These are phyloP conservation scores for Apium graveolens DNA, from an alignment of 129 eudicot genomes.

Conservation along the genomic window DNA sequence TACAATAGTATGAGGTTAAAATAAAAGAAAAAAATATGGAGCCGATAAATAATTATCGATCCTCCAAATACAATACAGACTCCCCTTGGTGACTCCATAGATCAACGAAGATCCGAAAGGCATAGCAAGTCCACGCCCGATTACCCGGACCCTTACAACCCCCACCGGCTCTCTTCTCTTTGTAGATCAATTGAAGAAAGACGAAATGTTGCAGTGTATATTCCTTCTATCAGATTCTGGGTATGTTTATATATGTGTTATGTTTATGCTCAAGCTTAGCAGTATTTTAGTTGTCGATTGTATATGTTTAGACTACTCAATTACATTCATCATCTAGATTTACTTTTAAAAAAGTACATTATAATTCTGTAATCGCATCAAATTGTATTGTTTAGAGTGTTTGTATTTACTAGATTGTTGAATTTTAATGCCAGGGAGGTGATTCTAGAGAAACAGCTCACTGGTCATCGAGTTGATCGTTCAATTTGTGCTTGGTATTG, in stretches of 20 bases:
- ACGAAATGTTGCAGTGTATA: slow-evolving; percentile 77
- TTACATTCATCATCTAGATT: neutral
- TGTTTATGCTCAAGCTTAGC: no score
- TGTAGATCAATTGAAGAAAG: neutral
- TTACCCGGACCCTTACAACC: neutral
- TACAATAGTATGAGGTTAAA: no score
- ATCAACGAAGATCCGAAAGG: neutral
- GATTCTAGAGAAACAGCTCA: slow-evolving; percentile 86
- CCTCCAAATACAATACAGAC: no score
- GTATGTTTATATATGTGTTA: slow-evolving; percentile 19
- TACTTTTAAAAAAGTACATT: neutral
- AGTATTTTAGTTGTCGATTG: neutral
- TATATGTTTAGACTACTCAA: neutral
- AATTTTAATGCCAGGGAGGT: slow-evolving; percentile 52
- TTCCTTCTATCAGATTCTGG: slow-evolving; percentile 94
- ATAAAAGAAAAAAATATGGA: no score
- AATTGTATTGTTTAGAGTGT: neutral
- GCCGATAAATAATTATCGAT: no score
- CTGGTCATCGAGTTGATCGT: slow-evolving; percentile 90
- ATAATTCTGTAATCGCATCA: neutral
- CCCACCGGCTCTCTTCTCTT: neutral
- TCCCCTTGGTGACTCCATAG: no score
- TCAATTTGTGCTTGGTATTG: slow-evolving; percentile 94
- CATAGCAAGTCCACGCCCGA: neutral
- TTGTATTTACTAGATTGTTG: neutral